Evolutionary conservation across 169 alveolate genomes (phyloP).

Genomic region (Cyclospora cayetanensis): DNA sequence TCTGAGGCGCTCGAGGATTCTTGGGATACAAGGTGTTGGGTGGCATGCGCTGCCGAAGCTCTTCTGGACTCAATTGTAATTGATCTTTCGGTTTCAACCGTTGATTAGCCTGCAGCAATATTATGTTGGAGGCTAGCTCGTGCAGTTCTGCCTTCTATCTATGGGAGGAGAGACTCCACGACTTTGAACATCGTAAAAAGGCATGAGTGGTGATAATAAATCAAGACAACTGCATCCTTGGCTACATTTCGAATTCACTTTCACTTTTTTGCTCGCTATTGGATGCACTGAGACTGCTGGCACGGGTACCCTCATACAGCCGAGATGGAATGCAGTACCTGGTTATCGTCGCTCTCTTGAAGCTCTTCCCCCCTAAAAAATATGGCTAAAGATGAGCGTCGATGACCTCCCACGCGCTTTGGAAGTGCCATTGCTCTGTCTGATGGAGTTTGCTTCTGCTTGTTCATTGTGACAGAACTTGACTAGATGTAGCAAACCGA

Average conservation of each 20-base stretch:
- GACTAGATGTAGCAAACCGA: too few species aligned
- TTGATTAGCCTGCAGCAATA: constrained; percentile 56
- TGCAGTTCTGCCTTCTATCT: too few species aligned
- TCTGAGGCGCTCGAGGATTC: constrained; percentile 90
- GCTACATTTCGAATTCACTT: too few species aligned
- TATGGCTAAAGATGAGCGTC: constrained; percentile 44
- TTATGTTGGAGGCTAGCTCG: too few species aligned
- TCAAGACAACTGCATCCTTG: too few species aligned
- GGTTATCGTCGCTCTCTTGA: constrained; percentile 50
- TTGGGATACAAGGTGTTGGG: constrained; percentile 83
- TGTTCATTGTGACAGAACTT: constrained; percentile 37
- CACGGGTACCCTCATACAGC: too few species aligned
- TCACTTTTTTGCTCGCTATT: too few species aligned
- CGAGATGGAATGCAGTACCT: not conserved
- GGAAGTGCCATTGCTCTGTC: constrained; percentile 41
- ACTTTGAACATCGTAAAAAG: too few species aligned
- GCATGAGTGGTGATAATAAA: too few species aligned
- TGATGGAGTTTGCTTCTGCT: constrained; percentile 12
- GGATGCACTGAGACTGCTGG: too few species aligned
- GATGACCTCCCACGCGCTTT: constrained; percentile 40
- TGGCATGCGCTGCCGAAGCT: constrained; percentile 82
- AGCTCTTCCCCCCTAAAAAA: constrained; percentile 49
- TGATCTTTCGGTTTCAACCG: constrained; percentile 72
- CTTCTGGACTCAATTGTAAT: constrained; percentile 75
- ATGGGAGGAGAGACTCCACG: too few species aligned